Evolutionary conservation across 225 moss, liverwort and hornwort genomes (phyloP).

Genomic region (Polytrichum formosum): DNA sequence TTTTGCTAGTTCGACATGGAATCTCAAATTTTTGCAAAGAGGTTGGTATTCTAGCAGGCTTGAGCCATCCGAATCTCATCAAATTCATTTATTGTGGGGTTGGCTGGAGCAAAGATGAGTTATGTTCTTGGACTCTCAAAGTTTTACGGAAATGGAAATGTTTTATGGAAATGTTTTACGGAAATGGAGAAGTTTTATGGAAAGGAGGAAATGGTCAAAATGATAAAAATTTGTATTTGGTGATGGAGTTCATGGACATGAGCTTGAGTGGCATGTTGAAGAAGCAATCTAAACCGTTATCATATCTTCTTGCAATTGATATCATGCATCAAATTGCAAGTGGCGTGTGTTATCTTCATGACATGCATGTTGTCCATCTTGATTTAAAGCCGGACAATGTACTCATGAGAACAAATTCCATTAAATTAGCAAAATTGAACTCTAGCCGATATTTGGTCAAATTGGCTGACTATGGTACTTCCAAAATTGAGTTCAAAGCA

Average conservation of each 20-base stretch:
- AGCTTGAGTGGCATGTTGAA: neutral
- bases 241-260: neutral
- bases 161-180: no score
- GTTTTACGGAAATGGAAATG: no score
- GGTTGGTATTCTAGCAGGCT: no score
- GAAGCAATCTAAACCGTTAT: neutral
- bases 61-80: no score
- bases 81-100: no score
- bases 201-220: no score
- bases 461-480: neutral
- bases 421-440: neutral
- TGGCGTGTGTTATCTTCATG: neutral
- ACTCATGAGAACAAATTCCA: neutral
- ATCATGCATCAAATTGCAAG: neutral
- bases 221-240: neutral
- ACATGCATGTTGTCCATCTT: neutral
- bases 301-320: neutral
- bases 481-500: neutral
- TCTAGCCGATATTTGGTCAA: neutral
- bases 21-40: no score
- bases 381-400: constrained; percentile 8
- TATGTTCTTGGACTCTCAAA: no score
- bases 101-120: no score
- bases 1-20: no score
- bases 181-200: no score